phyloP scores from a whole-genome alignment of 2,329 filamentous ascomycete species.

The Dothistroma pini region DNA sequence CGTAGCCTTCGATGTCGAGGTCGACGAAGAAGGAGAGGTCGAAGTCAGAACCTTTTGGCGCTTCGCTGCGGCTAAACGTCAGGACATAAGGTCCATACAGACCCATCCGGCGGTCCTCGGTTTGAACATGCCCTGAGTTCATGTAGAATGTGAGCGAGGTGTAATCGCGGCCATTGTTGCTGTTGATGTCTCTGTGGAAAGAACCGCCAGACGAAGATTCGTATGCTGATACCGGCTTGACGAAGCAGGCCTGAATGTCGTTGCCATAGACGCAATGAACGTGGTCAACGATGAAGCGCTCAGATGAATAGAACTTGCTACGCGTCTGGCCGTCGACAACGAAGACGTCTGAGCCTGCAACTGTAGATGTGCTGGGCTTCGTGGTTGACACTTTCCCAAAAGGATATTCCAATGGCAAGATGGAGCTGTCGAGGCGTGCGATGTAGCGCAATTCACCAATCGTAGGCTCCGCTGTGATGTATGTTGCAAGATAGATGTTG shows the following conservation, averaged over 20 bases:
- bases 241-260: slow-evolving; percentile 59
- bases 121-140: slow-evolving; percentile 63
- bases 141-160: slow-evolving; percentile 65
- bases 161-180: slow-evolving; percentile 58
- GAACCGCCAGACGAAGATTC: slow-evolving; percentile 64
- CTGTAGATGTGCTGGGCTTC: slow-evolving; percentile 45
- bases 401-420: slow-evolving; percentile 13
- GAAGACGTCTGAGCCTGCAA: slow-evolving; percentile 55
- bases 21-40: slow-evolving; percentile 60
- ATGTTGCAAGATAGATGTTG: slow-evolving; percentile 19
- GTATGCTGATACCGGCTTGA: slow-evolving; percentile 49
- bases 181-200: slow-evolving; percentile 60
- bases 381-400: slow-evolving; percentile 45
- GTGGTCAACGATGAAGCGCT: slow-evolving; percentile 66
- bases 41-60: slow-evolving; percentile 44
- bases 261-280: slow-evolving; percentile 58
- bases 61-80: slow-evolving; percentile 56
- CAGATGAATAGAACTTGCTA: slow-evolving; percentile 66
- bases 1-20: slow-evolving; percentile 57
- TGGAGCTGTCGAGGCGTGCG: slow-evolving; percentile 15
- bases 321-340: slow-evolving; percentile 60
- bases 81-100: slow-evolving; percentile 65
- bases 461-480: slow-evolving; percentile 17
- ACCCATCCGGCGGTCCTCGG: slow-evolving; percentile 59
- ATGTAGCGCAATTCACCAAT: slow-evolving; percentile 18